Conservation (phyloP, 495 filamentous ascomycete genomes). For the Bacidia gigantensis region DNA sequence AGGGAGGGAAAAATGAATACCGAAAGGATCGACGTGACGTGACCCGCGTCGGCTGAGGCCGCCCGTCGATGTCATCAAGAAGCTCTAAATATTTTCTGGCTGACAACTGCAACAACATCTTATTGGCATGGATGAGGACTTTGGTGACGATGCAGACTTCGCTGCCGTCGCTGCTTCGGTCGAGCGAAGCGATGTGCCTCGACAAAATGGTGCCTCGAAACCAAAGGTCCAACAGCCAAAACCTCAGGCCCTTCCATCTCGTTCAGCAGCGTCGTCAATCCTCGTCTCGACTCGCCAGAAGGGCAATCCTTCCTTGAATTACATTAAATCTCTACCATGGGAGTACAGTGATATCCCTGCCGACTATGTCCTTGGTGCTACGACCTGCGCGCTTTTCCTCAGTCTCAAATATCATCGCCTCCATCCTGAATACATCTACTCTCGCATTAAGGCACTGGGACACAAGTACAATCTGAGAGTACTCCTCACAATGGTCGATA, state of each 20-base stretch:
- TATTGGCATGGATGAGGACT: slow-evolving; percentile 42
- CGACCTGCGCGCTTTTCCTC: slow-evolving; percentile 84
- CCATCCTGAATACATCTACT: slow-evolving; percentile 97
- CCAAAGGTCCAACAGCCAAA: slow-evolving; percentile 70
- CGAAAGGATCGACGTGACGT: too few species aligned
- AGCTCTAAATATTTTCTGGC: background rate
- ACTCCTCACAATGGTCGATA: slow-evolving; percentile 83
- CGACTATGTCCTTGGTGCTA: slow-evolving; percentile 79
- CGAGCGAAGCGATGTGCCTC: slow-evolving; percentile 22
- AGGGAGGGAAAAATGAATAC: too few species aligned
- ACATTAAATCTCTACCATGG: slow-evolving; percentile 76
- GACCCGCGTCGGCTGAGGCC: background rate
- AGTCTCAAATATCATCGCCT: slow-evolving; percentile 94
- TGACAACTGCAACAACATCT: background rate
- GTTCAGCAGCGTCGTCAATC: slow-evolving; percentile 60
- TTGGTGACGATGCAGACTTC: slow-evolving; percentile 45
- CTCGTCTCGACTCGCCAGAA: slow-evolving; percentile 80
- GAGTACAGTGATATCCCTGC: slow-evolving; percentile 91
- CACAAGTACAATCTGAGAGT: slow-evolving; percentile 75
- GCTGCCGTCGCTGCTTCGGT: slow-evolving; percentile 38
- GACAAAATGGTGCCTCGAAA: slow-evolving; percentile 1
- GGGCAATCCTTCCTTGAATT: slow-evolving; percentile 82
- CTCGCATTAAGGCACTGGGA: slow-evolving; percentile 64
- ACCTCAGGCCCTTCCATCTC: slow-evolving; percentile 61
- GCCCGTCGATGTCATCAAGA: background rate